Conservation (phyloP, 164 flowering plant species). For the Stephania yunnanensis region DNA sequence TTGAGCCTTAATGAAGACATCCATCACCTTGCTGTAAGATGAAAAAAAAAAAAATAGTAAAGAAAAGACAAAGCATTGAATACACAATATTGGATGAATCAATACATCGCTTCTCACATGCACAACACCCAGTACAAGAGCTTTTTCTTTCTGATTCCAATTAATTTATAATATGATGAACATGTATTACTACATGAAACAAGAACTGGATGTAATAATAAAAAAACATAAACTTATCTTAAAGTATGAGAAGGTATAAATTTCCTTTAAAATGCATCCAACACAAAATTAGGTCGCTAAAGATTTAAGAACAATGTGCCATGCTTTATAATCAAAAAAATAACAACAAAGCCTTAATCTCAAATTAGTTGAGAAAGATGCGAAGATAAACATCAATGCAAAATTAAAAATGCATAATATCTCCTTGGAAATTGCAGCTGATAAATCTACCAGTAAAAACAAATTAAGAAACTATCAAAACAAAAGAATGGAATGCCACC, state of each 20-base stretch:
- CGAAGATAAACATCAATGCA: no score
- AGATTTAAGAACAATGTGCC: not conserved
- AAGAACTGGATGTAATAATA: not conserved
- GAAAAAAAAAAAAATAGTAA: not conserved
- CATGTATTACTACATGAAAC: no score
- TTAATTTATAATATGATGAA: no score
- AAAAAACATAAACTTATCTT: not conserved
- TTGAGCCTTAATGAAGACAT: slow-evolving; percentile 88
- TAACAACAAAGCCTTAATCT: not conserved
- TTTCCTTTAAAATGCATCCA: not conserved
- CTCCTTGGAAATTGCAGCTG: not conserved
- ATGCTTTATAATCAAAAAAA: not conserved
- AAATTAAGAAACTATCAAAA: not conserved
- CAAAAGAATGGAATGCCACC: not conserved
- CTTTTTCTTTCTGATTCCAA: no score
- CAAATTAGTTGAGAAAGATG: not conserved
- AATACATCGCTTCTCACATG: not conserved
- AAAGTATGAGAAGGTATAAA: not conserved
- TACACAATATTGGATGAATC: no score
- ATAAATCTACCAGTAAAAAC: not conserved
- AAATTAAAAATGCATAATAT: not conserved
- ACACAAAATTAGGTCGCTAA: not conserved
- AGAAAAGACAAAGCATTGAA: no score
- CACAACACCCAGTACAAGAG: no score
- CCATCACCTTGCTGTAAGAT: slow-evolving; percentile 86